Evolutionary conservation across 257 asterid genomes (phyloP).

Genomic region (Penstemon newberryi): DNA sequence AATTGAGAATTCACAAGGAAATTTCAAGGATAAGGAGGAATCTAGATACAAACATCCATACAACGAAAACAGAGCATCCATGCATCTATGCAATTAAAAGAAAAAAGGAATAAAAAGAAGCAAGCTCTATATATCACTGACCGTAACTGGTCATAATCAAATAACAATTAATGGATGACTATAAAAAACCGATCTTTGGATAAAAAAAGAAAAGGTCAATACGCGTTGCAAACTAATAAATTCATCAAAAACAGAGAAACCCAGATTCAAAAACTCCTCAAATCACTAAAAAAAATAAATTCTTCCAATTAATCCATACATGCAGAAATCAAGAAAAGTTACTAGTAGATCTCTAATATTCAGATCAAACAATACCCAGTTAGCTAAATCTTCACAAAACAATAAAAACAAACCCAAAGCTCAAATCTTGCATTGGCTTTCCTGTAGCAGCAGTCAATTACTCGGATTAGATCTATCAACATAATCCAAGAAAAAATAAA

Average conservation of each 20-base stretch:
- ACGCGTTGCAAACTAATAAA: conserved; percentile 16
- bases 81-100: conserved; percentile 1
- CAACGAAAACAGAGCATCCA: conserved; percentile 3
- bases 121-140: conserved; percentile 20
- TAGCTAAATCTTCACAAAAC: conserved; percentile 26
- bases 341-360: conserved; percentile 45
- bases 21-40: background rate
- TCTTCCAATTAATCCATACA: conserved; percentile 38
- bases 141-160: conserved; percentile 38
- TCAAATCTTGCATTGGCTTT: conserved; percentile 38
- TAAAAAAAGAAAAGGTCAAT: conserved; percentile 18
- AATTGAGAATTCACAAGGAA: conserved; percentile 16
- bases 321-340: conserved; percentile 27
- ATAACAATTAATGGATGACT: conserved; percentile 22
- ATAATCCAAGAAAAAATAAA: conserved; percentile 2
- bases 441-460: conserved; percentile 21
- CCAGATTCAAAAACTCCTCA: conserved; percentile 42
- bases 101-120: conserved; percentile 22
- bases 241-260: conserved; percentile 27
- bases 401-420: conserved; percentile 32
- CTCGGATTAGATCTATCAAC: conserved; percentile 28
- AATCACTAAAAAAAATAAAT: conserved; percentile 31
- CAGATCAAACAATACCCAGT: conserved; percentile 46
- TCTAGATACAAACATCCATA: conserved; percentile 12
- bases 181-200: conserved; percentile 32